These are phyloP conservation scores for Omphalotus olearius DNA, from an alignment of 1,284 basidiomycete genomes.

Conservation along the genomic window DNA sequence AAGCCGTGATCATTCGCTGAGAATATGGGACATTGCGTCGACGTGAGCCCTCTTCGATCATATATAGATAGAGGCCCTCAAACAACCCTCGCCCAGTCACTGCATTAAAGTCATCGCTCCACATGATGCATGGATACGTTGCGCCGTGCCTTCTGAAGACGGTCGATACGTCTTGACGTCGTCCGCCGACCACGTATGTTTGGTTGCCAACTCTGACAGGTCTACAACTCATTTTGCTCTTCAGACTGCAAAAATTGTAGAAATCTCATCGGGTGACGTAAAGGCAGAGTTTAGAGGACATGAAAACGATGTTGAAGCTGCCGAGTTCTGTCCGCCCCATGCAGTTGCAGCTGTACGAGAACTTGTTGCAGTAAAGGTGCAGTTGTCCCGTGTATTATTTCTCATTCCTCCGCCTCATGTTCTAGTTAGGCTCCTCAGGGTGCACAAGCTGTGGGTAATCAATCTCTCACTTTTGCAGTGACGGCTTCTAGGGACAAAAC, in stretches of 20 bases:
- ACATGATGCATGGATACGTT: constrained; percentile 72
- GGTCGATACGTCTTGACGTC: constrained; percentile 58
- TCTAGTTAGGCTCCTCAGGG: constrained; percentile 17
- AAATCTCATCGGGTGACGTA: constrained; percentile 55
- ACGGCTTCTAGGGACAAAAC: constrained; percentile 73
- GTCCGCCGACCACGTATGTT: constrained; percentile 68
- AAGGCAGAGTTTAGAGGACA: constrained; percentile 72
- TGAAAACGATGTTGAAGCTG: constrained; percentile 72
- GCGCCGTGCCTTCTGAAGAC: constrained; percentile 59
- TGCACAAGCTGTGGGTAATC: constrained; percentile 28
- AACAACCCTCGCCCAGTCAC: constrained; percentile 31
- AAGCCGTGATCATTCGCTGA: constrained; percentile 68
- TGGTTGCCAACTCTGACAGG: constrained; percentile 1
- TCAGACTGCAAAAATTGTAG: constrained; percentile 67
- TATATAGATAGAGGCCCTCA: not conserved
- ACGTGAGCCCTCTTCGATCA: constrained; percentile 42
- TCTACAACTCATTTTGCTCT: constrained; percentile 4
- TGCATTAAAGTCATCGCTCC: constrained; percentile 53
- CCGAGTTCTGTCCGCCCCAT: constrained; percentile 13
- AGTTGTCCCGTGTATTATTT: constrained; percentile 17
- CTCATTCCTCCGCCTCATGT: not conserved
- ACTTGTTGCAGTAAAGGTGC: constrained; percentile 39
- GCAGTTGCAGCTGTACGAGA: constrained; percentile 58
- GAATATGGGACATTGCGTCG: constrained; percentile 70
- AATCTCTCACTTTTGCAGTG: constrained; percentile 42